Base-by-base conservation (phyloP, 768 basidiomycete genomes). In the Astraeus odoratus region DNA sequence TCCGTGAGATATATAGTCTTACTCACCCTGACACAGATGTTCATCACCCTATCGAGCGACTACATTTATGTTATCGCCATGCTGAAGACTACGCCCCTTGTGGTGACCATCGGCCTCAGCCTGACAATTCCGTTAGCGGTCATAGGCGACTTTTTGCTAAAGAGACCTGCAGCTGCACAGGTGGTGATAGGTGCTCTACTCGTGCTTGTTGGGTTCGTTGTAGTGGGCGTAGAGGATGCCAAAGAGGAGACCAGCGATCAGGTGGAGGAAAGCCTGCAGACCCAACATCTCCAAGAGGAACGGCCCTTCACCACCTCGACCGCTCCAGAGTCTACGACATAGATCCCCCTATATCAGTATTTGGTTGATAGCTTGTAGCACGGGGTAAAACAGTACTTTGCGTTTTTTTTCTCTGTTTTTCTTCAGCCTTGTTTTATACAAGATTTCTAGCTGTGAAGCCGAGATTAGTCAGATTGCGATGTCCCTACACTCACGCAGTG, bases 61-160 rank as follows among this genome's bases (percentile, higher is more conserved):
- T 95, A 85, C 58, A 59, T 92, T 37, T 91, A 91, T 59, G 80
- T 90, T 23, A 58, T 90, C 16, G 86, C 93, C 2, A 95, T 97
- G 92, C 78, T 99, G 51, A 95, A 94, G 69, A 99, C 95, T 6
- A 93, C 93, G 1, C 94, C 94, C 1, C 69, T 94, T 10, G 89
- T 96, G 16, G 94, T 87, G 15, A 98, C 95, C 1, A 72, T 97
- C 44, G 95, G 95, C 22, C 74, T 98, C 8, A 90, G 86, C 46
- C 75, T 98, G 12, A 96, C 96, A 1, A 96, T 97, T 61, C 95
- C 93, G 4, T 70, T 94, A 42, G 91, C 96, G 5, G 81, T 97
- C 39, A 41, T 86, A 8, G 93, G 93, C 12, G 93, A 96, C 55
- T 68, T 80, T 48, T 59, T 83, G 45, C 69, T 89, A 3, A 71